A percentile compares a stretch with the other conserved stretches of the same genome.
phyloP scores from a whole-genome alignment of 2,329 filamentous ascomycete genomes.

The Daldinia eschscholtzii region DNA sequence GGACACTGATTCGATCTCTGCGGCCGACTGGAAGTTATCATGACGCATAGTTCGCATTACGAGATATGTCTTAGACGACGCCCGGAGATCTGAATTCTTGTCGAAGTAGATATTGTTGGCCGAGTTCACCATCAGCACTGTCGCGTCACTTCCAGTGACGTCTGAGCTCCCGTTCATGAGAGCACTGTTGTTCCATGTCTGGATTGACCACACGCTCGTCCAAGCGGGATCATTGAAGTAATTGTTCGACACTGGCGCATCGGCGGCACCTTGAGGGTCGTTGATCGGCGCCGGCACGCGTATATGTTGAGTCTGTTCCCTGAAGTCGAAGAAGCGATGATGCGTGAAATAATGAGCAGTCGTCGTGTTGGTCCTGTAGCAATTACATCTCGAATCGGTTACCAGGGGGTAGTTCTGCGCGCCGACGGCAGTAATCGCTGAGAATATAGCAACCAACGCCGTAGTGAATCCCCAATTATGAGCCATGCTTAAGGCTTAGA shows the following conservation, averaged over 20 bases:
- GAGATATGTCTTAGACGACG: constrained; percentile 58
- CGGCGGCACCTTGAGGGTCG: constrained; percentile 46
- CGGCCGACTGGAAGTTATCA: constrained; percentile 60
- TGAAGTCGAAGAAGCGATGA: constrained; percentile 65
- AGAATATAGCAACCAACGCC: constrained; percentile 32
- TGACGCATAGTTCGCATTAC: constrained; percentile 63
- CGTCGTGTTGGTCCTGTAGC: constrained; percentile 62
- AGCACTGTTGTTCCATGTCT: constrained; percentile 55
- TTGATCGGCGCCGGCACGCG: constrained; percentile 48
- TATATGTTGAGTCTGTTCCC: constrained; percentile 58
- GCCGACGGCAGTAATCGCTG: constrained; percentile 22
- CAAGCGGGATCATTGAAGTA: constrained; percentile 52
- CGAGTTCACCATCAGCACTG: constrained; percentile 56
- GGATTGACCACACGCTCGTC: constrained; percentile 51
- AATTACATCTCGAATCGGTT: constrained; percentile 56
- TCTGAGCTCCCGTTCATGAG: constrained; percentile 45
- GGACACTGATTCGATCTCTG: constrained; percentile 60
- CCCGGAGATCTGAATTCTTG: constrained; percentile 52
- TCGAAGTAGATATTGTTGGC: constrained; percentile 62
- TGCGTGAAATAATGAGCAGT: constrained; percentile 59
- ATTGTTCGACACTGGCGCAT: constrained; percentile 48
- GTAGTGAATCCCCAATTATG: constrained; percentile 27
- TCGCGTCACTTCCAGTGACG: constrained; percentile 51
- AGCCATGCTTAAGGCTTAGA: constrained; percentile 22
- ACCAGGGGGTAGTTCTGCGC: constrained; percentile 47